Conservation (phyloP, 2,329 filamentous ascomycete species). For the Fusarium austroafricanum region DNA sequence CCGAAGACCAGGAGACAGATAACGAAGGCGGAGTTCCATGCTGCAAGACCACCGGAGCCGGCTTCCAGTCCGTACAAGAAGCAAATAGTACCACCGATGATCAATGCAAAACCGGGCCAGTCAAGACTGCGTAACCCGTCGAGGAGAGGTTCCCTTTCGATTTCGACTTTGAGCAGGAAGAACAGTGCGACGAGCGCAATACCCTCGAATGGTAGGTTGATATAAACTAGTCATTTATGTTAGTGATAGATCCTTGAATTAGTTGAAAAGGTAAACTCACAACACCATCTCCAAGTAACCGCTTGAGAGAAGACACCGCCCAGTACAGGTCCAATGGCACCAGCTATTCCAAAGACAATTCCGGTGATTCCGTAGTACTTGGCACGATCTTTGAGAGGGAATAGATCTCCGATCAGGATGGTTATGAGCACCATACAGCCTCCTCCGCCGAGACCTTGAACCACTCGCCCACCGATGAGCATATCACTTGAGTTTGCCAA, state of each 20-base stretch:
- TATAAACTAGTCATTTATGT: conserved; percentile 55
- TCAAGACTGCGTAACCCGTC: conserved; percentile 72
- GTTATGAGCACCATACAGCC: conserved; percentile 40
- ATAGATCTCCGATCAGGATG: conserved; percentile 62
- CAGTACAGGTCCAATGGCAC: conserved; percentile 72
- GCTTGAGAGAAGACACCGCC: conserved; percentile 73
- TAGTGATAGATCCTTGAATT: not conserved
- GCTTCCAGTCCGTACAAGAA: conserved; percentile 87
- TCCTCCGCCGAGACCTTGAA: conserved; percentile 41
- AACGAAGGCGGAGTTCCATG: conserved; percentile 80
- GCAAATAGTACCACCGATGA: conserved; percentile 87
- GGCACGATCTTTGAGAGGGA: conserved; percentile 61
- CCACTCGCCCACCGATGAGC: conserved; percentile 60
- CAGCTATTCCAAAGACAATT: conserved; percentile 71
- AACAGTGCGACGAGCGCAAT: conserved; percentile 60
- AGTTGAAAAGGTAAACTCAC: conserved; percentile 8
- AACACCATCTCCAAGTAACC: conserved; percentile 75
- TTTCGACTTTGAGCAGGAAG: conserved; percentile 74
- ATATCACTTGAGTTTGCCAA: conserved; percentile 56
- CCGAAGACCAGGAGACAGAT: conserved; percentile 84
- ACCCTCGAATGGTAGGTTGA: conserved; percentile 66
- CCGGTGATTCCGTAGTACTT: conserved; percentile 64
- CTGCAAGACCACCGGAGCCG: conserved; percentile 74
- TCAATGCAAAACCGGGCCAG: conserved; percentile 65
- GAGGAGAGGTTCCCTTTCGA: conserved; percentile 71